These are phyloP conservation scores for Kalmusia sp. DNA, from an alignment of 2,329 filamentous ascomycete species.

Conservation along the genomic window DNA sequence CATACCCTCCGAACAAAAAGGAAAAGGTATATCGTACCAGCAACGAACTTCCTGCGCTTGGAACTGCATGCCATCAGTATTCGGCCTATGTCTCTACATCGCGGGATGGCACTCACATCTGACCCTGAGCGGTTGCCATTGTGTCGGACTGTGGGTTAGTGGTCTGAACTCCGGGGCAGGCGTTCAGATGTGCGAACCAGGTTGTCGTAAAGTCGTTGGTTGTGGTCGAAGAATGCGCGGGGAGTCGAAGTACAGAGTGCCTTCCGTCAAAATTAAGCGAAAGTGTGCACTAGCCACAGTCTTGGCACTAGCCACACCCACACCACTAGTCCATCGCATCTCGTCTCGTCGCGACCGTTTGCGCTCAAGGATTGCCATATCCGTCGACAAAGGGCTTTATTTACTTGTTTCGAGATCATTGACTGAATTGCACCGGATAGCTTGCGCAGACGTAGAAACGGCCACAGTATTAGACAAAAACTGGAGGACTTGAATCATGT, in stretches of 20 bases:
- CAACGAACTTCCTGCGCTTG: constrained; percentile 79
- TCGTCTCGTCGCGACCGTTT: no score
- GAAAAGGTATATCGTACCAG: constrained; percentile 48
- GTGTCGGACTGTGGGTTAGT: constrained; percentile 43
- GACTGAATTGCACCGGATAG: no score
- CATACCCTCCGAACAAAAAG: constrained; percentile 13
- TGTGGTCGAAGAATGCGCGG: constrained; percentile 22
- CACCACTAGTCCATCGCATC: neutral
- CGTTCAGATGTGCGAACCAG: constrained; percentile 42
- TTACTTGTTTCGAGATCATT: no score
- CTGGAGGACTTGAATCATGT: no score
- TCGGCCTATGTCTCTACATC: constrained; percentile 2
- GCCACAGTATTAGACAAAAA: no score
- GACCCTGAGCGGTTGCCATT: constrained; percentile 51
- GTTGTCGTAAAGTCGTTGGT: constrained; percentile 37
- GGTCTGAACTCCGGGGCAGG: constrained; percentile 43
- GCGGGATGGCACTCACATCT: constrained; percentile 45
- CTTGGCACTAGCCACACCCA: constrained; percentile 8
- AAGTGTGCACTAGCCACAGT: constrained; percentile 18
- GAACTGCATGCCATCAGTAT: constrained; percentile 64
- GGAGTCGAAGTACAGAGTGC: constrained; percentile 13
- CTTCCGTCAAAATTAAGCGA: constrained; percentile 21
- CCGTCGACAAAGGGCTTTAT: no score
- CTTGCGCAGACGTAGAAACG: no score
- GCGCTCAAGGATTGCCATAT: no score